These are phyloP conservation scores for Salix suchowensis DNA, from an alignment of 345 rosid genomes.

Conservation along the genomic window DNA sequence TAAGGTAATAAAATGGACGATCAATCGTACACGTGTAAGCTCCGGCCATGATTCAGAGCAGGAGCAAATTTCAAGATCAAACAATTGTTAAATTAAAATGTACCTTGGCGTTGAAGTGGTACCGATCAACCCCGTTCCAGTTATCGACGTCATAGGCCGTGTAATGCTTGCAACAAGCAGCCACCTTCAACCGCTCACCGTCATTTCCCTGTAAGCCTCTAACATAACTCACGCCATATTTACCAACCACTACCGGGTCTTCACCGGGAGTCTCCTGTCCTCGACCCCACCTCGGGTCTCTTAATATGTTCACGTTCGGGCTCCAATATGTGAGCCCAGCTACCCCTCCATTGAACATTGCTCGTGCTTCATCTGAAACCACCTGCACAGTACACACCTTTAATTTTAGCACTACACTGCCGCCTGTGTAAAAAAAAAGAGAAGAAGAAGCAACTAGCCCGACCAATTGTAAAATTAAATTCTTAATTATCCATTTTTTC, in stretches of 20 bases:
- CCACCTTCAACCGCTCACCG: conserved; percentile 30
- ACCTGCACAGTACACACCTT: not conserved
- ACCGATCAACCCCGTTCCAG: conserved; percentile 37
- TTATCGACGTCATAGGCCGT: conserved; percentile 35
- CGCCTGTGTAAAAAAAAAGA: not conserved
- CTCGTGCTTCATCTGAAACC: conserved; percentile 28
- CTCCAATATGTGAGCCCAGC: conserved; percentile 30
- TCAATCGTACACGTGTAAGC: not conserved
- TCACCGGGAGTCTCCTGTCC: conserved; percentile 34
- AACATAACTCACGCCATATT: conserved; percentile 20
- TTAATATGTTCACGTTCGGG: conserved; percentile 23
- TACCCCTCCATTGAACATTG: conserved; percentile 28
- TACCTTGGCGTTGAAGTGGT: conserved; percentile 33
- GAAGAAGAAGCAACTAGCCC: not conserved
- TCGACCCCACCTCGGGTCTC: conserved; percentile 33
- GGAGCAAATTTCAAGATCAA: not conserved
- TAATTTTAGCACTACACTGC: not conserved
- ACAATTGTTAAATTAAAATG: not conserved
- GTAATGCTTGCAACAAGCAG: conserved; percentile 34
- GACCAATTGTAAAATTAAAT: not conserved
- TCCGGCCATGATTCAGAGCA: not conserved
- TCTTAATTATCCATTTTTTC: not conserved
- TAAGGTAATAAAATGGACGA: not conserved
- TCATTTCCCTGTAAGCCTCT: conserved; percentile 24
- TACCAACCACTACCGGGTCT: conserved; percentile 17